Evolutionary conservation across 768 basidiomycete genomes (phyloP), one percentile per base, ranked within the genome.

Genomic region (Hygrocybe coccinea): DNA sequence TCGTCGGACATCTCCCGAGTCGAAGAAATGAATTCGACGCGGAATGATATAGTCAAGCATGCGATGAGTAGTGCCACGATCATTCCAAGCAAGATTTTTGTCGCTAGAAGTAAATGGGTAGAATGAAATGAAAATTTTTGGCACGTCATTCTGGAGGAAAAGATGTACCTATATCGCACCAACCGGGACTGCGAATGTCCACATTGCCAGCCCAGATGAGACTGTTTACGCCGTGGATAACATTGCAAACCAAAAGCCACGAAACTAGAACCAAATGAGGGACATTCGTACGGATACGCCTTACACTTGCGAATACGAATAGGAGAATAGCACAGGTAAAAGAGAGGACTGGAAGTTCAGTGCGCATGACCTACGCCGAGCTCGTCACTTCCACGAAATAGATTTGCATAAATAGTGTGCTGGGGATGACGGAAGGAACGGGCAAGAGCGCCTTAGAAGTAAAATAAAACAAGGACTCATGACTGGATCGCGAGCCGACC

Each of bases 151-250:
- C n/a, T 29, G 15, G 10, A 52, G 11, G 21, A 37, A 17, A 50
- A 50, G 8, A 65, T 82, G 57, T 52, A 89, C 87, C 72, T 36
- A 93, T 83, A 63, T 93, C 90, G 64, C 90, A 92, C 87, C 87
- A 93, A 7, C 81, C 75, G 0, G 80, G 74, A 14, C 71, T 73
- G 45, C 60, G 66, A 29, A 80, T 66, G 21, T 73, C 65, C 5
- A 71, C 65, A 61, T 79, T 83, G n/a, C 71, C 77, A 43, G 72
- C 69, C 87, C 87, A 93, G 3, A 85, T 61, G 22, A 86, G 60
- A 3, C 81, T 69, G 64, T 91, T 82, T 38, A 88, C 68, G 0
- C 79, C 79, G 56, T 76, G 75, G 36, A 79, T 71, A 11, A 84
- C 24, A 58, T 80, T 84, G 29, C 68, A 69, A 3, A 75, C 60